These are phyloP conservation scores for Hypoxylon sp. DNA, from an alignment of 2,329 filamentous ascomycete genomes.

Conservation along the genomic window DNA sequence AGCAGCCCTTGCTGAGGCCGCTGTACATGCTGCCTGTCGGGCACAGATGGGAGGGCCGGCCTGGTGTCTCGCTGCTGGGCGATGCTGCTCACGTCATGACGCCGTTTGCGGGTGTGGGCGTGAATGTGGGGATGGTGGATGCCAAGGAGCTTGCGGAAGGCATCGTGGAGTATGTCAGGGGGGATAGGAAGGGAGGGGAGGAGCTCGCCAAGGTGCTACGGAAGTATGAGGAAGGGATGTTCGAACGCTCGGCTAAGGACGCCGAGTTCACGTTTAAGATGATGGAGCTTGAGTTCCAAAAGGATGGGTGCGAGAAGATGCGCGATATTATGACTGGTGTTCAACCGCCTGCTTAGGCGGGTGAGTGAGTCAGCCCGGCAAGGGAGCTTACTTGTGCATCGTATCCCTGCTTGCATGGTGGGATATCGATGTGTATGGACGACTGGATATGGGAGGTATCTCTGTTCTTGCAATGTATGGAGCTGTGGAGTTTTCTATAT, in stretches of 20 bases:
- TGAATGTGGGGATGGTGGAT: conserved; percentile 65
- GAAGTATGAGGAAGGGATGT: conserved; percentile 49
- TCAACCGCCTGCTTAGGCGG: conserved; percentile 5
- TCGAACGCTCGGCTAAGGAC: conserved; percentile 41
- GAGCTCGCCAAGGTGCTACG: conserved; percentile 39
- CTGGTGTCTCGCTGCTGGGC: conserved; percentile 66
- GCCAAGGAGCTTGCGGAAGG: conserved; percentile 57
- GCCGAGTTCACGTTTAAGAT: conserved; percentile 37
- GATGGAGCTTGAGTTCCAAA: conserved; percentile 43
- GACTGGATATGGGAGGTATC: not conserved
- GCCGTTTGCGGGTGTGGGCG: conserved; percentile 65
- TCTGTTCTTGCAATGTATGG: not conserved
- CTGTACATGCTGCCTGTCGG: conserved; percentile 50
- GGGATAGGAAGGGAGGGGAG: conserved; percentile 23
- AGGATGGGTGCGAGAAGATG: conserved; percentile 42
- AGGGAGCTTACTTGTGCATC: not conserved
- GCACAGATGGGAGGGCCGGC: conserved; percentile 45
- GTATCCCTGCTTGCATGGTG: not conserved
- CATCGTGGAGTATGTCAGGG: conserved; percentile 36
- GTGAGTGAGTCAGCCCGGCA: not conserved
- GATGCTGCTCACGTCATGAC: conserved; percentile 67
- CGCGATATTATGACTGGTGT: conserved; percentile 34
- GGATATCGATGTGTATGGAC: not conserved
- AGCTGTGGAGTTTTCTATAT: not conserved
- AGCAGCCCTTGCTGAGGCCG: conserved; percentile 34